phyloP scores from a whole-genome alignment of 768 basidiomycete genomes.

The Asterophora parasitica region DNA sequence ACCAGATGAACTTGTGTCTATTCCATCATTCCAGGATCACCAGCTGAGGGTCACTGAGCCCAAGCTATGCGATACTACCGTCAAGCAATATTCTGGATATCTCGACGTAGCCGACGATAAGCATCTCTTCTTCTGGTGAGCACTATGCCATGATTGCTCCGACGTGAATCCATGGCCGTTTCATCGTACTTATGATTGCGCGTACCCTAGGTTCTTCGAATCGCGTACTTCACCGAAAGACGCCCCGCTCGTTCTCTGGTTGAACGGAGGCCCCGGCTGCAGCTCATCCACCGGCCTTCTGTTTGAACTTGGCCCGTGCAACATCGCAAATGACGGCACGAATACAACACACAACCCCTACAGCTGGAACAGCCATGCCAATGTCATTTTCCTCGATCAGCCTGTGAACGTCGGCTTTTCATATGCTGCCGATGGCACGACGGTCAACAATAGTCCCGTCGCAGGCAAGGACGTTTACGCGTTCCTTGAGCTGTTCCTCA shows the following conservation, averaged over 20 bases:
- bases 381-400: constrained; percentile 74
- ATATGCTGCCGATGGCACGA: constrained; percentile 70
- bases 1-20: constrained; percentile 61
- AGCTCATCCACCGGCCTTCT: constrained; percentile 80
- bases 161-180: background rate
- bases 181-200: constrained; percentile 1
- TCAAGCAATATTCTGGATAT: constrained; percentile 80
- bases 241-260: constrained; percentile 86
- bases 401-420: constrained; percentile 91
- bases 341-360: constrained; percentile 70
- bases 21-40: constrained; percentile 44
- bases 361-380: constrained; percentile 83
- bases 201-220: constrained; percentile 75
- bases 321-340: constrained; percentile 59
- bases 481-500: constrained; percentile 76
- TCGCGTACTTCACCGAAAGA: constrained; percentile 64
- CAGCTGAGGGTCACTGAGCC: constrained; percentile 63
- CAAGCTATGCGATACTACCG: constrained; percentile 71
- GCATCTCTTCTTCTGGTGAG: constrained; percentile 85
- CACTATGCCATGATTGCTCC: background rate
- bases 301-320: constrained; percentile 91
- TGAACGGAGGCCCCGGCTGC: constrained; percentile 78
- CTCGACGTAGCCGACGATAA: constrained; percentile 75
- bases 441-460: constrained; percentile 74
- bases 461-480: constrained; percentile 90